phyloP scores from a whole-genome alignment of 2,329 filamentous ascomycete genomes.

The Colletotrichum melonis region DNA sequence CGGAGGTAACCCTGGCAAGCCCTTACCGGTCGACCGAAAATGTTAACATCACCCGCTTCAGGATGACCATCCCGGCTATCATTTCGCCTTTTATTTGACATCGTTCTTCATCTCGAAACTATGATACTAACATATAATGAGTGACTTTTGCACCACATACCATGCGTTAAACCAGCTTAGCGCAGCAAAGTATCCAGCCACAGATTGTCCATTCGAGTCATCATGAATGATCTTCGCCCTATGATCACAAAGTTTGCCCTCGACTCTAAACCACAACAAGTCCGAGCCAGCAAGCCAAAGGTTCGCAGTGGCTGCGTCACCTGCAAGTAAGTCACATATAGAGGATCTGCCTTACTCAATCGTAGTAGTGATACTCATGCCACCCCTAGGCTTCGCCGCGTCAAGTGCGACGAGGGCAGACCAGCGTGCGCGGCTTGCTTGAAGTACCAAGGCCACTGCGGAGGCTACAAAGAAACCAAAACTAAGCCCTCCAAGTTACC shows the following conservation, averaged over 20 bases:
- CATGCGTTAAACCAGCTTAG: background rate
- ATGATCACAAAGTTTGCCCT: background rate
- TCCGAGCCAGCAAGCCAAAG: conserved; percentile 20
- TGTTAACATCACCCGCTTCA: background rate
- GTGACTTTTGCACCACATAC: background rate
- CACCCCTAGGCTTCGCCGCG: conserved; percentile 2
- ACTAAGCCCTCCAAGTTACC: background rate
- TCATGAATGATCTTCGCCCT: background rate
- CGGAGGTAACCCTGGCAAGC: background rate
- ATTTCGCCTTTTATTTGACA: background rate
- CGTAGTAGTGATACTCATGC: background rate
- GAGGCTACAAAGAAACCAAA: conserved; percentile 2
- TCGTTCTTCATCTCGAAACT: background rate
- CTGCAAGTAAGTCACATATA: conserved; percentile 6
- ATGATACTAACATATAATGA: background rate
- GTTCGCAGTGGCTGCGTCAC: conserved; percentile 16
- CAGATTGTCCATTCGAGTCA: background rate
- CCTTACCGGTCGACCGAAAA: too few relatives aligned
- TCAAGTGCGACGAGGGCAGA: conserved; percentile 23
- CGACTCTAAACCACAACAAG: background rate
- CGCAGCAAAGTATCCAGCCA: background rate
- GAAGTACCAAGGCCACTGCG: conserved; percentile 20
- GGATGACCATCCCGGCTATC: background rate
- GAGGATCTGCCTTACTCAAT: too few relatives aligned
- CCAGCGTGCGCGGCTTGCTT: conserved; percentile 19